phyloP scores from a whole-genome alignment of 257 asterid species.

The Cinchona pubescens region DNA sequence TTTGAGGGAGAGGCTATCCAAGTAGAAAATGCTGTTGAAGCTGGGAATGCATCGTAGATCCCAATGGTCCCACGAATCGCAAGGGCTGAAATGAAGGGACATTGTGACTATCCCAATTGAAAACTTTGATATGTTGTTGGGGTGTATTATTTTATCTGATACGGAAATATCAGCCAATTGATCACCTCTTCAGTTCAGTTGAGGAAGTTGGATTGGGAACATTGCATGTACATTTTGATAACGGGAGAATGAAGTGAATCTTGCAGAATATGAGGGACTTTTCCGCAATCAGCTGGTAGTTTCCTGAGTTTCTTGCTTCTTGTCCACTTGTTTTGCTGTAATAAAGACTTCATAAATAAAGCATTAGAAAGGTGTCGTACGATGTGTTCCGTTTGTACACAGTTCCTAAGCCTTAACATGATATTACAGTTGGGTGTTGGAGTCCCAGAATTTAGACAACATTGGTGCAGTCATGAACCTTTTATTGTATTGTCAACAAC shows the following conservation, averaged over 20 bases:
- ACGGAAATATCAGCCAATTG: neutral
- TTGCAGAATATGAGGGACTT: neutral
- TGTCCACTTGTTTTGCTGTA: neutral
- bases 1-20: neutral
- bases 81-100: neutral
- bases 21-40: neutral
- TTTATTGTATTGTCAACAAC: too few species aligned
- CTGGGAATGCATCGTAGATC: neutral
- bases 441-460: too few species aligned
- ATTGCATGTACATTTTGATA: neutral
- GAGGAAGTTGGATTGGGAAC: slow-evolving; percentile 3
- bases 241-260: neutral
- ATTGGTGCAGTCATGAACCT: too few species aligned
- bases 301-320: neutral
- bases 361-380: neutral
- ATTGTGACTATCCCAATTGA: neutral
- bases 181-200: neutral
- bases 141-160: neutral
- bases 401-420: neutral
- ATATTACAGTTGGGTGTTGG: too few species aligned
- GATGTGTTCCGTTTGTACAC: neutral
- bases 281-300: neutral
- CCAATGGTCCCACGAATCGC: neutral
- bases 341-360: neutral
- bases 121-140: too few species aligned